phyloP scores from a whole-genome alignment of 2,329 filamentous ascomycete genomes.

The Cryphonectria parasitica region DNA sequence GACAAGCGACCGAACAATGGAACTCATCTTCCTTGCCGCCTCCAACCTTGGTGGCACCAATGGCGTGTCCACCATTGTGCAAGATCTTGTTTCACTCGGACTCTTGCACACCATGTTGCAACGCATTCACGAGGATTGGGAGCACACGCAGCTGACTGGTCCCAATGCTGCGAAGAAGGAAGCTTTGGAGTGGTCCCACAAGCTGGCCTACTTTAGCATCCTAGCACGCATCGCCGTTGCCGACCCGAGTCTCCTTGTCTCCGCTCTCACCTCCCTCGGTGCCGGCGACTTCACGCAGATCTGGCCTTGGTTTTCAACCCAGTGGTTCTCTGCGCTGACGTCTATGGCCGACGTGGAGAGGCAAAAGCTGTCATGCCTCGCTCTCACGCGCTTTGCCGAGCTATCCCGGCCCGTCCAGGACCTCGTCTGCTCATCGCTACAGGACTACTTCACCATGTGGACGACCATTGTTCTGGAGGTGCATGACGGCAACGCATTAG shows the following conservation, averaged over 20 bases:
- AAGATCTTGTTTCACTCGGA: slow-evolving; percentile 66
- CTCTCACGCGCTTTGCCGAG: slow-evolving; percentile 72
- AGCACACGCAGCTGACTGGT: slow-evolving; percentile 80
- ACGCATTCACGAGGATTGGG: slow-evolving; percentile 69
- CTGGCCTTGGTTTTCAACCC: slow-evolving; percentile 62
- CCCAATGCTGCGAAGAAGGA: slow-evolving; percentile 75
- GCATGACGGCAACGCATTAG: slow-evolving; percentile 60
- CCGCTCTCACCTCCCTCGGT: slow-evolving; percentile 55
- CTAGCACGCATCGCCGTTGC: slow-evolving; percentile 78
- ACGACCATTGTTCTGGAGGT: slow-evolving; percentile 70
- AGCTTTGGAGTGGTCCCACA: slow-evolving; percentile 45
- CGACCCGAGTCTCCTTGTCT: slow-evolving; percentile 70
- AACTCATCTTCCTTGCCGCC: slow-evolving; percentile 67
- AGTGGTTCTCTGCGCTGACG: slow-evolving; percentile 73
- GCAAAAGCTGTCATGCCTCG: slow-evolving; percentile 74
- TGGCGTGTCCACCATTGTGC: slow-evolving; percentile 66
- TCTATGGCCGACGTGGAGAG: slow-evolving; percentile 67
- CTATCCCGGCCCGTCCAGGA: slow-evolving; percentile 60
- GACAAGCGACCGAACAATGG: slow-evolving; percentile 62
- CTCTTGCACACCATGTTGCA: slow-evolving; percentile 67
- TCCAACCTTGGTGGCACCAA: slow-evolving; percentile 63
- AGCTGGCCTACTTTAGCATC: slow-evolving; percentile 76
- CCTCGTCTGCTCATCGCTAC: slow-evolving; percentile 64
- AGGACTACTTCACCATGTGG: slow-evolving; percentile 78
- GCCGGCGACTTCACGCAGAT: slow-evolving; percentile 49